Percentiles rank a stretch among this genome's conserved stretches.
Conservation (phyloP, 148 eudicot genomes). For the Diospyros lotus region DNA sequence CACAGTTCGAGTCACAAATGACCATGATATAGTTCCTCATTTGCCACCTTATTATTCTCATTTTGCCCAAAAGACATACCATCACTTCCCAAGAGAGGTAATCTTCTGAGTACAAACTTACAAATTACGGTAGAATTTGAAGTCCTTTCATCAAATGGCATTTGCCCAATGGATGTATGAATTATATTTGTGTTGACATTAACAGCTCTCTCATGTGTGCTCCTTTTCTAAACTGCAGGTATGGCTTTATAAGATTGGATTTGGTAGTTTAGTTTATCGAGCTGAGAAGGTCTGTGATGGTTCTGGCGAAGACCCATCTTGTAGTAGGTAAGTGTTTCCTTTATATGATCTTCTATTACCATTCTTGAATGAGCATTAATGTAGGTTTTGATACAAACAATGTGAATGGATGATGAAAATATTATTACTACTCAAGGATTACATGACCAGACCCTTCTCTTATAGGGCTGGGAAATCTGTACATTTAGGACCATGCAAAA, state of each 20-base stretch:
- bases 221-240: slow-evolving; percentile 47
- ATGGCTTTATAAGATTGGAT: slow-evolving; percentile 66
- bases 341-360: not conserved
- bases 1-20: slow-evolving; percentile 71
- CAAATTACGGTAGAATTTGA: no score
- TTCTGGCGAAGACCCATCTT: slow-evolving; percentile 88
- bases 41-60: slow-evolving; percentile 80
- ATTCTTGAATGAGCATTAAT: not conserved
- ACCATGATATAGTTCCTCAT: slow-evolving; percentile 92
- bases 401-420: no score
- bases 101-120: not conserved
- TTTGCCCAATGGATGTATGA: not conserved
- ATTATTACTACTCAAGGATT: no score
- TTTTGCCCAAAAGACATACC: slow-evolving; percentile 78
- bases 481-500: no score
- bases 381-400: no score
- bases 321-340: slow-evolving; percentile 64
- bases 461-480: no score
- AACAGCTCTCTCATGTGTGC: not conserved
- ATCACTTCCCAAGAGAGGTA: slow-evolving; percentile 96
- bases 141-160: not conserved
- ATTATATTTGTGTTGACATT: not conserved
- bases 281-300: slow-evolving; percentile 83
- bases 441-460: no score
- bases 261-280: slow-evolving; percentile 51